Evolutionary conservation across 257 asterid species (phyloP).

Genomic region (Solanum arcanum): DNA sequence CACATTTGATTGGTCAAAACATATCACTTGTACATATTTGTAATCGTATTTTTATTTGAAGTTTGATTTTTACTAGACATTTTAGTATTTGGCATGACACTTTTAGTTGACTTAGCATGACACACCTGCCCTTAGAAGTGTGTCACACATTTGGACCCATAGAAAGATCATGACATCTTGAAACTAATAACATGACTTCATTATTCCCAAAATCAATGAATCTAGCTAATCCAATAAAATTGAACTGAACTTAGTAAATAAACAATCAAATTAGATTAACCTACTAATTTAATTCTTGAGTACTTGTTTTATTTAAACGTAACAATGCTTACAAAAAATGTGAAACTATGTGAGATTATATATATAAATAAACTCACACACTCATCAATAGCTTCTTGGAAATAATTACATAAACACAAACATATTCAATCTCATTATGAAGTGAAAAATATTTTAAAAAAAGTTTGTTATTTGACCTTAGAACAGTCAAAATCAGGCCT

Average conservation of each 20-base stretch:
- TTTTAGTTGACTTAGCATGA: neutral
- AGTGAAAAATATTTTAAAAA: no score
- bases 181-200: neutral
- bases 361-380: no score
- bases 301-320: neutral
- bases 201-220: neutral
- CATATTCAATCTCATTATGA: neutral
- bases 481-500: neutral
- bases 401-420: neutral
- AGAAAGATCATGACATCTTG: neutral
- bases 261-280: neutral
- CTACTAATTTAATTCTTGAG: neutral
- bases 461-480: neutral
- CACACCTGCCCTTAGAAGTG: neutral
- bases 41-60: no score
- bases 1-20: neutral
- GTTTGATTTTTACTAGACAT: no score
- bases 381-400: neutral
- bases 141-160: neutral
- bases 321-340: neutral
- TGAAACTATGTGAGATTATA: neutral
- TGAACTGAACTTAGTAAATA: neutral
- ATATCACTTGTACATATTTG: no score
- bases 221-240: neutral
- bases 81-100: no score